phyloP scores from a whole-genome alignment of 2,329 filamentous ascomycete genomes.

The Trichoderma hamatum region DNA sequence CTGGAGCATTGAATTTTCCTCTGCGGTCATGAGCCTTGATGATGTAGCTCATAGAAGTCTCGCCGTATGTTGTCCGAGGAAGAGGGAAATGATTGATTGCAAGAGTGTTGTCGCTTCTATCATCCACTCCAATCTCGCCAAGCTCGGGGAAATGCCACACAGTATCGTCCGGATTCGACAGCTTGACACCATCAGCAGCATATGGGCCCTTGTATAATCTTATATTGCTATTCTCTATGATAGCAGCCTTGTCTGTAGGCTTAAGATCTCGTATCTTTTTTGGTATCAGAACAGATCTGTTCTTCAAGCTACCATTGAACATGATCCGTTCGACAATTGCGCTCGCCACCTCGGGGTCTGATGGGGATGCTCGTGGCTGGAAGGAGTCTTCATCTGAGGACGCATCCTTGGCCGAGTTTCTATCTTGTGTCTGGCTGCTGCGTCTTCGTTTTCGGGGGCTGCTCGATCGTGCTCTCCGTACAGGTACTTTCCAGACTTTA shows the following conservation, averaged over 20 bases:
- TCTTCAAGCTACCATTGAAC: slow-evolving; percentile 41
- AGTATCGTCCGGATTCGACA: slow-evolving; percentile 31
- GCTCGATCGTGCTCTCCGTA: slow-evolving; percentile 38
- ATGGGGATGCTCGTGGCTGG: slow-evolving; percentile 29
- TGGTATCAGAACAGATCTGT: slow-evolving; percentile 32
- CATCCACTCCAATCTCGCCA: slow-evolving; percentile 27
- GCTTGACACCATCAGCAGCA: slow-evolving; percentile 29
- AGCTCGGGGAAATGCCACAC: slow-evolving; percentile 37
- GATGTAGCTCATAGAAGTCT: slow-evolving; percentile 81
- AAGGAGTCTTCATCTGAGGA: neutral
- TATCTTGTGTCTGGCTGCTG: slow-evolving; percentile 22
- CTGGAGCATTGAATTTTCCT: slow-evolving; percentile 74
- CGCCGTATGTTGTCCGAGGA: slow-evolving; percentile 67
- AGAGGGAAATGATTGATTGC: slow-evolving; percentile 47
- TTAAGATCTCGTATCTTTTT: slow-evolving; percentile 37
- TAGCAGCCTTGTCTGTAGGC: slow-evolving; percentile 51
- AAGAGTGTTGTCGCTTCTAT: slow-evolving; percentile 28
- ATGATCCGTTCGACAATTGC: slow-evolving; percentile 42
- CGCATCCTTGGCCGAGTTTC: neutral
- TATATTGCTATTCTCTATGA: slow-evolving; percentile 66
- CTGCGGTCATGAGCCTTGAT: slow-evolving; percentile 74
- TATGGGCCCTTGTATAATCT: slow-evolving; percentile 68
- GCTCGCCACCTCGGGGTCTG: slow-evolving; percentile 38
- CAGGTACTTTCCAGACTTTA: slow-evolving; percentile 80
- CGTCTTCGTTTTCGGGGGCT: slow-evolving; percentile 43